Conservation (phyloP, 192 early-diverging fungal species). For the Podila horticola region DNA sequence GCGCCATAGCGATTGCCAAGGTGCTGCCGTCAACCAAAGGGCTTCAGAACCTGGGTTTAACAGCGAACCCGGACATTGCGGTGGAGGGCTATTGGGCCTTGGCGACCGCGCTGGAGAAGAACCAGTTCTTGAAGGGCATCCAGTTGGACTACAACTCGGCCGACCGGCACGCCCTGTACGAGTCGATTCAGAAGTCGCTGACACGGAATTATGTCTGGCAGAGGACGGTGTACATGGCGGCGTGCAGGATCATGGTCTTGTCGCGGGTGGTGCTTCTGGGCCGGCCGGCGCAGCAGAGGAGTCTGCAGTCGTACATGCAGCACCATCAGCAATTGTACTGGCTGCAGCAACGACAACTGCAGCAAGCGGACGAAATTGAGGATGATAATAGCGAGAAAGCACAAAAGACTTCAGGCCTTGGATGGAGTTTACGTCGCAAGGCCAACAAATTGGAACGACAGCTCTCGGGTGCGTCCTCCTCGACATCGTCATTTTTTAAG, state of each 20-base stretch:
- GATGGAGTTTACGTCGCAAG: background rate
- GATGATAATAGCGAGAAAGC: constrained; percentile 8
- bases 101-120: constrained; percentile 39
- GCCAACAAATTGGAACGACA: too few species aligned
- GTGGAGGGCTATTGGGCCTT: constrained; percentile 51
- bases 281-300: constrained; percentile 3
- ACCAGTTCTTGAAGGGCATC: constrained; percentile 53
- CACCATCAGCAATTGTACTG: background rate
- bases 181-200: constrained; percentile 54
- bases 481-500: too few species aligned
- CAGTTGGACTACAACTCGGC: constrained; percentile 58
- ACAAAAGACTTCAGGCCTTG: constrained; percentile 1
- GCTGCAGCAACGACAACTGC: background rate
- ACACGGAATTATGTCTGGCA: constrained; percentile 55
- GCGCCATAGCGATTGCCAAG: constrained; percentile 45
- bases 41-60: constrained; percentile 51
- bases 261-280: constrained; percentile 54
- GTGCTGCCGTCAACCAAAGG: constrained; percentile 35
- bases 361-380: background rate
- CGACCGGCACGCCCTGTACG: constrained; percentile 49
- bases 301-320: constrained; percentile 6
- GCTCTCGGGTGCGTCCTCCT: too few species aligned
- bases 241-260: constrained; percentile 42
- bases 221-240: constrained; percentile 31
- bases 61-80: constrained; percentile 42